Evolutionary conservation across 345 rosid genomes (phyloP).

Genomic region (Syzygium grande): DNA sequence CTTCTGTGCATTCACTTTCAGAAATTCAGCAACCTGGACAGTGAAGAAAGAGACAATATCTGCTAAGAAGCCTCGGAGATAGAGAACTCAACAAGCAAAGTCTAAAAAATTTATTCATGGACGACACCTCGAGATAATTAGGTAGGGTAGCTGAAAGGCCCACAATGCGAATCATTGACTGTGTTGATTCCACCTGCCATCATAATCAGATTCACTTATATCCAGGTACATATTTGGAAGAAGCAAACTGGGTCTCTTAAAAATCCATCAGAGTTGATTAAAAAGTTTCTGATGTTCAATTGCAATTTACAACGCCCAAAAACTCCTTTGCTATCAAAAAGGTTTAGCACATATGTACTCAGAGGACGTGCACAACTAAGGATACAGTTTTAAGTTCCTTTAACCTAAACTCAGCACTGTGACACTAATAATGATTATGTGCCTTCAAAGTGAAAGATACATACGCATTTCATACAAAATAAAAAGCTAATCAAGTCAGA

Average conservation of each 20-base stretch:
- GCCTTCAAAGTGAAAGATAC: neutral
- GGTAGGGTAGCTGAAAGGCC: constrained; percentile 99
- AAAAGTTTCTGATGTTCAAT: neutral
- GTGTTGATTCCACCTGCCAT: constrained; percentile 93
- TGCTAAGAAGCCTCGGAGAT: neutral
- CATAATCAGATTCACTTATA: neutral
- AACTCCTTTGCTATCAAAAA: neutral
- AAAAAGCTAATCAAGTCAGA: neutral
- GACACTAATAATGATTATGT: neutral
- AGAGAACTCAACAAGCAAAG: neutral
- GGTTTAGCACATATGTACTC: neutral
- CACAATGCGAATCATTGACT: constrained; percentile 94
- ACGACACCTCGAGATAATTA: constrained; percentile 73
- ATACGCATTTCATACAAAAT: neutral
- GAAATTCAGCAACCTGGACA: constrained; percentile 86
- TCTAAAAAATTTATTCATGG: neutral
- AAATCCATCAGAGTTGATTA: neutral
- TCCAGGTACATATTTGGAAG: neutral
- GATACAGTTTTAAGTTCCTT: neutral
- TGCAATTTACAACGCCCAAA: neutral
- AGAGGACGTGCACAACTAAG: neutral
- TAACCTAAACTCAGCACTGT: neutral
- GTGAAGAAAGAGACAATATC: neutral
- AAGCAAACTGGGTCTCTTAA: neutral
- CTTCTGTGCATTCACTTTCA: constrained; percentile 81